phyloP scores from a whole-genome alignment of 306 rosid species.

The Trifolium subterraneum region DNA sequence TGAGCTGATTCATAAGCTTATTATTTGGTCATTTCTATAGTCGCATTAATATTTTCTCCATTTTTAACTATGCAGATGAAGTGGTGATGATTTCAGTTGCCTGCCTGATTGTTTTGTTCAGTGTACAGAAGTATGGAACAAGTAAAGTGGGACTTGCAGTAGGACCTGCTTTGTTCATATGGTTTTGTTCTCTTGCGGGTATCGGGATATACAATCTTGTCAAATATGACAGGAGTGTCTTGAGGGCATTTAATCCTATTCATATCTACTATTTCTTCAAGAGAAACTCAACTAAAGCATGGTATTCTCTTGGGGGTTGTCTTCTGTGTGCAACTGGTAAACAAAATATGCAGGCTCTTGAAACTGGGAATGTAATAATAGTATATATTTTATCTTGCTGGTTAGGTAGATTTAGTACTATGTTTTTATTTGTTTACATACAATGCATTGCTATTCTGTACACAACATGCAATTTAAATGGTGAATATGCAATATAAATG shows the following conservation, averaged over 20 bases:
- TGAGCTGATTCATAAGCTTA: slow-evolving; percentile 7
- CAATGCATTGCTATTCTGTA: slow-evolving; percentile 9
- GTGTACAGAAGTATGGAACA: slow-evolving; percentile 95
- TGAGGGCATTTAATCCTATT: slow-evolving; percentile 89
- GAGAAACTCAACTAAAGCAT: slow-evolving; percentile 93
- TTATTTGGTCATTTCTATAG: slow-evolving; percentile 20
- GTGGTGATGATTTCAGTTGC: slow-evolving; percentile 93
- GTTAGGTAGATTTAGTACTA: slow-evolving; percentile 31
- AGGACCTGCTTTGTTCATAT: slow-evolving; percentile 93
- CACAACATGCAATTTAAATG: no score
- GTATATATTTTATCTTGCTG: slow-evolving; percentile 28
- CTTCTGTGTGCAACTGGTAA: slow-evolving; percentile 97
- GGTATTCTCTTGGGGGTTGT: slow-evolving; percentile 98
- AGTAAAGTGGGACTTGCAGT: slow-evolving; percentile 93
- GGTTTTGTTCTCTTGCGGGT: slow-evolving; percentile 92
- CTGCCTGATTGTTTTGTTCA: slow-evolving; percentile 81
- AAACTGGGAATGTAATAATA: slow-evolving; percentile 31
- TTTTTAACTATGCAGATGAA: slow-evolving; percentile 71
- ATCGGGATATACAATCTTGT: slow-evolving; percentile 88
- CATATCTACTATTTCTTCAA: slow-evolving; percentile 88
- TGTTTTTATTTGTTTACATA: slow-evolving; percentile 25
- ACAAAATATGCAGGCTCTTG: slow-evolving; percentile 36
- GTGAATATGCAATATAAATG: slow-evolving; percentile 6
- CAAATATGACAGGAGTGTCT: slow-evolving; percentile 74
- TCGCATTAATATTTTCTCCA: slow-evolving; percentile 35